Evolutionary conservation across 2,329 filamentous ascomycete species (phyloP), one percentile per base, ranked within the genome.

Genomic region (Aphanocladium album): DNA sequence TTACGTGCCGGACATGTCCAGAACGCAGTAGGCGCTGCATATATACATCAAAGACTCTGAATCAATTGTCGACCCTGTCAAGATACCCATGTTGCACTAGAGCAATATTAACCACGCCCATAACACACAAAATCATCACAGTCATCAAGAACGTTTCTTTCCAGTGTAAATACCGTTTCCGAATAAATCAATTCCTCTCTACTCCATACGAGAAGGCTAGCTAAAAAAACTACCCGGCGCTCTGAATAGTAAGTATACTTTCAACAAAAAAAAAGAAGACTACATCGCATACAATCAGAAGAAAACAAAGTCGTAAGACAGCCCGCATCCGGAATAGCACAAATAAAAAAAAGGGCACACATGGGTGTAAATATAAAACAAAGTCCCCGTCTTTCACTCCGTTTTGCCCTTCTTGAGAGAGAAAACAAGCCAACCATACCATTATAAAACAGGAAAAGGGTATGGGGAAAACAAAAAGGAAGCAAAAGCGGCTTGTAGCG

Each of bases 371-470:
- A 9, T 16, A 51, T 4, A 51, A 30, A 21, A 35, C 16, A 17
- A 11, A 4, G 17, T 50, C 17, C 17, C 17, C 16, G 5, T 30
- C 9, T 9, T 30, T 30, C 30, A 5, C 12, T 14, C 23, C 14
- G 12, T 19, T 23, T 33, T 25, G 23, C 37, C 3, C 27, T 39
- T 23, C 27, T 19, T 2, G 14, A 25, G n/a, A 53, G 35, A 23
- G n/a, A 23, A 12, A 25, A 45, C 39, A 8, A 30, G 25, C 23
- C 8, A 16, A 62, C n/a, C n/a, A n/a, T n/a, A 33, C 47, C 30
- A 51, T 51, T 45, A 62, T 62, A 63, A 64, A 65, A 61, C 33
- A 39, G 54, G 30, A 33, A 39, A 45, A 43, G 35, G 7, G 23
- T n/a, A n/a, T n/a, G 55, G 23, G 37, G 35, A 53, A 49, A 60